phyloP scores from a whole-genome alignment of 164 flowering plant genomes.

The Magnolia officinalis region DNA sequence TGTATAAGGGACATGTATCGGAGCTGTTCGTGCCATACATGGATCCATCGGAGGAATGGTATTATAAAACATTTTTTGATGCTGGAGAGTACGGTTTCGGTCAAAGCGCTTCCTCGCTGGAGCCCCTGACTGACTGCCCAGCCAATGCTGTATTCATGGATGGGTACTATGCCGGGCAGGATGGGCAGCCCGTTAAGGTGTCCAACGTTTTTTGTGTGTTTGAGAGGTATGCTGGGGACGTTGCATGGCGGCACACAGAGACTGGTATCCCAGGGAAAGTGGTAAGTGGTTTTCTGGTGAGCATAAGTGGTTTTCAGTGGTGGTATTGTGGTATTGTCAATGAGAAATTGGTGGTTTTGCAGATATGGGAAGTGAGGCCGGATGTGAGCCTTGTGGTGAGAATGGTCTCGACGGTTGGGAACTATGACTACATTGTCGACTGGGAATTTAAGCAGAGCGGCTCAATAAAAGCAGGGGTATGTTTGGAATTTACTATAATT shows the following conservation, averaged over 20 bases:
- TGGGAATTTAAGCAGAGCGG: slow-evolving; percentile 60
- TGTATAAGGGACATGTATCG: slow-evolving; percentile 53
- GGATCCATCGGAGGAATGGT: slow-evolving; percentile 66
- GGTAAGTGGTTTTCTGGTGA: slow-evolving; percentile 23
- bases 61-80: slow-evolving; percentile 49
- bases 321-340: neutral
- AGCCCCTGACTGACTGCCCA: slow-evolving; percentile 41
- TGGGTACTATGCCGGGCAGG: slow-evolving; percentile 24
- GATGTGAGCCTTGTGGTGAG: slow-evolving; percentile 48
- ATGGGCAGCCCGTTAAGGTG: slow-evolving; percentile 28
- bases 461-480: slow-evolving; percentile 48
- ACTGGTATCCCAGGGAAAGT: slow-evolving; percentile 28
- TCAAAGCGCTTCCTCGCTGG: slow-evolving; percentile 32
- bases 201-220: slow-evolving; percentile 43
- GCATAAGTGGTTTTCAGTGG: neutral
- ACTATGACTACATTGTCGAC: slow-evolving; percentile 53
- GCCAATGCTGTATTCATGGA: slow-evolving; percentile 39
- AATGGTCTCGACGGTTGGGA: slow-evolving; percentile 44
- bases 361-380: slow-evolving; percentile 40
- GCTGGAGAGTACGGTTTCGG: slow-evolving; percentile 66
- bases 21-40: slow-evolving; percentile 67
- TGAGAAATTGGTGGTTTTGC: slow-evolving; percentile 3
- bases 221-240: slow-evolving; percentile 41
- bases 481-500: neutral
- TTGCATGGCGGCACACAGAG: slow-evolving; percentile 59